Evolutionary conservation across 1,139 yeast species (phyloP), one percentile per base, ranked within the genome.

Genomic region (Pichia sp.): DNA sequence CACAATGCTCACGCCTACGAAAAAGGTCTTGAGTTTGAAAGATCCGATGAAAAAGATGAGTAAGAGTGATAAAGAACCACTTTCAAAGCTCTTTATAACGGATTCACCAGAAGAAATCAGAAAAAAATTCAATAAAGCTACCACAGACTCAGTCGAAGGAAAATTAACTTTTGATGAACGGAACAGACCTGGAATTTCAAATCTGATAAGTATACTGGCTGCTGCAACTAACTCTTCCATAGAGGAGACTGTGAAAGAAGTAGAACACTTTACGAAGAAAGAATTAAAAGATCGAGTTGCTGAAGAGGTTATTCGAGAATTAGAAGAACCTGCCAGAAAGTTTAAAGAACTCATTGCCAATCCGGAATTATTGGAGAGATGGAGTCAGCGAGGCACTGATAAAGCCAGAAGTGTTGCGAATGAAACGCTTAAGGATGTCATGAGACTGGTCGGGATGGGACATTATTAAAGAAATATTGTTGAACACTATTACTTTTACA

Each of bases 1-100:
- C 48, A 89, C 97, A 0, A 68, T 92, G 29, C 72, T 90, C 54
- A 89, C 97, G 0, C 93, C 95, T 8, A 79, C 87, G 16, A 85
- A 81, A 62, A 88, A 87, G 68, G 83, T 93, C n/a, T 72, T 84
- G 54, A 84, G 95, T 31, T 74, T 93, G 60, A 75, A 87, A 52
- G 81, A 88, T 61, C 90, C 96, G 0, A 58, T 68, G 7, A 90
- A 88, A 72, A 93, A 93, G 67, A 93, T 93, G 99, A 90, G 97
- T 34, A 93, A 93, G 70, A 87, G 96, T 10, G 98, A 92, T 65
- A 75, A 82, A 0, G 92, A 90, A 62, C 82, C 79, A 57, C 75
- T 73, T 51, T 74, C 89, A 1, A 79, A 88, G 56, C 73, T 95
- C 1, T 87, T 81, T 66, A 76, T 93, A 45, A 87, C 87, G 1